Evolutionary conservation across 2,329 filamentous ascomycete species (phyloP), one percentile per base, ranked within the genome.

Genomic region (Diplodia corticola): DNA sequence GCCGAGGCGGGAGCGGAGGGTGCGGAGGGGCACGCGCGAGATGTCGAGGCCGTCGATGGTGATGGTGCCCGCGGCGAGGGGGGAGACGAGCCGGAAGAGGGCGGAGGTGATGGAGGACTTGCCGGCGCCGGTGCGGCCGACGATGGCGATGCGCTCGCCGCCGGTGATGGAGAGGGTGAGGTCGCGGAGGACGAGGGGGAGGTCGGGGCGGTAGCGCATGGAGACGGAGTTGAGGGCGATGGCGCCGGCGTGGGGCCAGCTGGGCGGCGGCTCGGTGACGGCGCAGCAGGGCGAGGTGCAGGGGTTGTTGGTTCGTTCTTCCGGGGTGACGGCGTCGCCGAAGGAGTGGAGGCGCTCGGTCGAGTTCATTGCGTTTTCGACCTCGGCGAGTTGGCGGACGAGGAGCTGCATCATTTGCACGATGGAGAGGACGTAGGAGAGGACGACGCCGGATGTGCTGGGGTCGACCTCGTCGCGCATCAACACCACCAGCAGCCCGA

Each of bases 291-390:
- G 9, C 9, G 33, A 3, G 33, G 33, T 35, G 33, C 30, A 33
- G 28, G 28, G 28, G 17, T n/a, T 5, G 37, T 44, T 5, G 15
- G n/a, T 6, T 3, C 93, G 92, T 0, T 93, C 92, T 77, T 98
- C 95, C n/a, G n/a, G n/a, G 75, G 97, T 90, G 69, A 96, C 92
- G 3, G 98, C 85, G 70, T 91, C 80, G 64, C 92, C 93, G 76
- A 98, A 98, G 80, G 96, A 92, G 75, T 93, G 88, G 35, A 98
- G 83, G 55, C 95, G 89, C 79, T 98, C 94, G 0, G 96, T 95
- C 0, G 93, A 89, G 76, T 97, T 98, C 94, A 98, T 98, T 74
- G 93, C 92, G 79, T 97, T 98, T 78, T 98, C 94, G 9, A 98
- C 92, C 77, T 97, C 94, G 28, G 94, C 94, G 7, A 97, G 84